Evolutionary conservation across 768 basidiomycete genomes (phyloP).

Genomic region (Dioszegia hungarica): DNA sequence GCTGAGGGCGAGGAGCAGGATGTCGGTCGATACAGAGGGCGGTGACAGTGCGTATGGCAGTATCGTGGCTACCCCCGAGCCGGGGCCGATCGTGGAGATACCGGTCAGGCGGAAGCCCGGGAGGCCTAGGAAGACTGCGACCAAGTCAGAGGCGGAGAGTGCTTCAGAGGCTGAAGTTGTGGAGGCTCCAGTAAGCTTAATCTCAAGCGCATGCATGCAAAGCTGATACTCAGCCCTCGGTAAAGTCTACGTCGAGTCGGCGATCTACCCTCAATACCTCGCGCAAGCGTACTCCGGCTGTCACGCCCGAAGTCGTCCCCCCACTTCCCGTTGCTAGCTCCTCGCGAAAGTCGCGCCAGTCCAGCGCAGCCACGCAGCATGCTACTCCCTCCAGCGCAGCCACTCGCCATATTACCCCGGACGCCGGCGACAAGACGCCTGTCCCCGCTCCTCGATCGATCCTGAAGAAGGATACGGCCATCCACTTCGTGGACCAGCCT

Average conservation of each 20-base stretch:
- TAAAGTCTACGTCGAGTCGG: background rate
- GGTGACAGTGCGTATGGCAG: background rate
- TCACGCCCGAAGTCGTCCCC: background rate
- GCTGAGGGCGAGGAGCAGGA: background rate
- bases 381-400: background rate
- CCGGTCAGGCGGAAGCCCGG: background rate
- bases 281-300: background rate
- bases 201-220: background rate
- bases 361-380: background rate
- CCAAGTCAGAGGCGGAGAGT: background rate
- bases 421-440: background rate
- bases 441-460: constrained; percentile 5
- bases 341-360: background rate
- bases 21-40: constrained; percentile 2
- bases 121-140: constrained; percentile 1
- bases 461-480: background rate
- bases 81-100: background rate
- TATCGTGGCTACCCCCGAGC: background rate
- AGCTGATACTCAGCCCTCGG: background rate
- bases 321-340: background rate
- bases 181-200: background rate
- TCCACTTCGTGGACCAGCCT: background rate
- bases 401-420: background rate
- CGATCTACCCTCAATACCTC: background rate
- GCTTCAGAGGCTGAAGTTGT: background rate